A percentile compares a stretch with the other conserved stretches of the same genome.
Conservation (phyloP, 2,329 filamentous ascomycete genomes). For the Nigrospora oryzae region DNA sequence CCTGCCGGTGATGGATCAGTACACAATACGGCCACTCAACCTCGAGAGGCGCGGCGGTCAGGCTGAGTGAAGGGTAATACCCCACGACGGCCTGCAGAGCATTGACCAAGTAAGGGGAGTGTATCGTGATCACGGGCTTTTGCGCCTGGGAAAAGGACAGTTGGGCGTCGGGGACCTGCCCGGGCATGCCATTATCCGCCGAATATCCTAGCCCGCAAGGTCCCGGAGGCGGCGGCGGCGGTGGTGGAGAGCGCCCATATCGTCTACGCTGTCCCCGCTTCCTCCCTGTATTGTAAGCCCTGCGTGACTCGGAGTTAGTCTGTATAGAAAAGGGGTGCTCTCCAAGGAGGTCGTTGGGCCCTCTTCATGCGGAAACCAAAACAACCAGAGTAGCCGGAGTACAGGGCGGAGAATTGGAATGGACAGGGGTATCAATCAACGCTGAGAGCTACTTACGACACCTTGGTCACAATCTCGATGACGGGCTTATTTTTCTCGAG, state of each 20-base stretch:
- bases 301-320: not conserved
- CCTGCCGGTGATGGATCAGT: constrained; percentile 36
- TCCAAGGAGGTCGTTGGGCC: constrained; percentile 10
- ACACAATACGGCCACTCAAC: constrained; percentile 37
- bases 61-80: constrained; percentile 35
- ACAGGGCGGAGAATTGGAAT: too few relatives aligned
- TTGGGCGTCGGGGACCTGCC: constrained; percentile 10
- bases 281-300: not conserved
- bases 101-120: constrained; percentile 35
- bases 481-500: constrained; percentile 21
- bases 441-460: constrained; percentile 6
- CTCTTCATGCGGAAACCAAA: too few relatives aligned
- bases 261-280: not conserved
- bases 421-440: too few relatives aligned
- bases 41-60: constrained; percentile 24
- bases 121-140: constrained; percentile 31
- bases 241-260: not conserved
- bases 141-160: constrained; percentile 18
- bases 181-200: constrained; percentile 12
- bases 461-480: constrained; percentile 33
- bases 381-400: too few relatives aligned
- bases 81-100: constrained; percentile 37
- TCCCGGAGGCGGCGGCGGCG: constrained; percentile 5
- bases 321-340: constrained; percentile 1
- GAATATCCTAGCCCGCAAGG: constrained; percentile 17